Base-by-base conservation (phyloP, 805 yeast species). In the Blastobotrys terrestris region DNA sequence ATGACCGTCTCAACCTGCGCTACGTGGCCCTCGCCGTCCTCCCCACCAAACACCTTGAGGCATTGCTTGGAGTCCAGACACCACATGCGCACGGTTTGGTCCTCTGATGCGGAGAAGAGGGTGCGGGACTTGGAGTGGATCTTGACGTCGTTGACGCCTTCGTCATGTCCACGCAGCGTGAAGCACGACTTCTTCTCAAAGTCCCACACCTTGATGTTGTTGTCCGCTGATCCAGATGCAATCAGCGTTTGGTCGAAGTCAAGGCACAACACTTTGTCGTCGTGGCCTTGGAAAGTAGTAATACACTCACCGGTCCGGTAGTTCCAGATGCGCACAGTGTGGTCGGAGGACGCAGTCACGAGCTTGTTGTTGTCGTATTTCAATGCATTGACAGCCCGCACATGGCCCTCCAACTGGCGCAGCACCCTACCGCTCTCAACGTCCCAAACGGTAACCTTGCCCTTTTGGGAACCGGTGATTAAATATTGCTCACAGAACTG, bases 241-340 rank as follows among this genome's bases (percentile, higher is more conserved):
- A 94, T 90, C 31, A 88, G 75, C 62, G 87, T 88, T 57, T 80
- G 77, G 58, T 80, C 81, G 59, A 89, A 87, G 67, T 92, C 97
- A 50, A 94, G 89, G 58, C 87, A 80, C 43, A 86, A 75, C 2
- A 94, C 96, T 49, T 88, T 83, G 63, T 86, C 94, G 48, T 83
- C 84, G 70, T 94, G 98, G 2, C 98, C 98, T 42, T 92, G 76
- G 69, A 94, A 90, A 0, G 98, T 91, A 5, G 96, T 86, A 19
- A 94, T 83, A 64, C 97, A 92, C 67, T 87, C 86, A 39, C 99
- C 99, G 0, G 96, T 89, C 58, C 85, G 84, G 69, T 89, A 89
- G 71, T 92, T 90, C 99, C 99, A 94, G 40, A 94, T 95, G 61
- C 91, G 84, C 56, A 94, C 89, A 0, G 96, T 89, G 46, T 84